Evolutionary conservation across 257 asterid species (phyloP).

Genomic region (Cruciata laevipes): DNA sequence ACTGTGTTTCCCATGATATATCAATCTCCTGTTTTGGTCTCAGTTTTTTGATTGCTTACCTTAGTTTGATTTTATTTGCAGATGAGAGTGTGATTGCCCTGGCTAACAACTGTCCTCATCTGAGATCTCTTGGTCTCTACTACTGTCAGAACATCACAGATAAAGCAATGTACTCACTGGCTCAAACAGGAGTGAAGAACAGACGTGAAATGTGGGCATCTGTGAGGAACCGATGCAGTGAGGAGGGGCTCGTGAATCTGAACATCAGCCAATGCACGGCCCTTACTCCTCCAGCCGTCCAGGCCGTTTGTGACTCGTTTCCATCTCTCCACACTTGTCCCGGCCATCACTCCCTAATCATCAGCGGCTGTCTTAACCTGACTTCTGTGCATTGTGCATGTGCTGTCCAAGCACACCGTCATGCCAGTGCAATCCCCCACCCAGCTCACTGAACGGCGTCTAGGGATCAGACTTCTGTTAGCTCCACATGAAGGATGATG

Average conservation of each 20-base stretch:
- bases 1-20: too few relatives aligned
- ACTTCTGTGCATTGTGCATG: conserved; percentile 90
- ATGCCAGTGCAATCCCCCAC: conserved; percentile 37
- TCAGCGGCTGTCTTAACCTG: conserved; percentile 82
- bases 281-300: conserved; percentile 95
- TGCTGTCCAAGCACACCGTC: conserved; percentile 55
- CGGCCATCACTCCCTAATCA: conserved; percentile 73
- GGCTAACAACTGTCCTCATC: conserved; percentile 74
- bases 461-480: not conserved
- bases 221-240: conserved; percentile 53
- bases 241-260: conserved; percentile 83
- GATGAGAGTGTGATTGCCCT: conserved; percentile 83
- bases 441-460: conserved; percentile 47
- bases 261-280: conserved; percentile 99
- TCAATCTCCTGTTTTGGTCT: too few relatives aligned
- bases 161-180: conserved; percentile 84
- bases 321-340: conserved; percentile 95
- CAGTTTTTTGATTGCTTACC: not conserved
- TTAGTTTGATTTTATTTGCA: conserved; percentile 19
- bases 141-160: conserved; percentile 89
- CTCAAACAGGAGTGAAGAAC: conserved; percentile 61
- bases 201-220: conserved; percentile 56
- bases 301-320: conserved; percentile 87
- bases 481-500: conserved; percentile 9
- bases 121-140: conserved; percentile 79